Conservation (phyloP, 441 rosid genomes). For the Hura crepitans region DNA sequence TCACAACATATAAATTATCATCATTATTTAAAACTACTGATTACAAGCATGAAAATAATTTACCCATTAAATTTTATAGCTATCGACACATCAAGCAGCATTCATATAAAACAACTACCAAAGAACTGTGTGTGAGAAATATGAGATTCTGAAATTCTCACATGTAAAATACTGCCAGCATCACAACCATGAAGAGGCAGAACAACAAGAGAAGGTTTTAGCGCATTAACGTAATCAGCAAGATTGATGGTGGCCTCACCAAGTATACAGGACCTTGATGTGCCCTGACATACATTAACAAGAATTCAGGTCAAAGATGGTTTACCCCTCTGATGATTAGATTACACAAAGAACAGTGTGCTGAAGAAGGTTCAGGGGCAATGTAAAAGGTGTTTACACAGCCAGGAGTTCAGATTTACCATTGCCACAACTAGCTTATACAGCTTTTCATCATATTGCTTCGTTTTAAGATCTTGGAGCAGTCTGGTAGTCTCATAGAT, state of each 20-base stretch:
- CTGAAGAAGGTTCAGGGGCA: constrained; percentile 6
- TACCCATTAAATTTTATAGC: background rate
- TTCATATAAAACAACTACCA: background rate
- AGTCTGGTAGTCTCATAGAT: constrained; percentile 96
- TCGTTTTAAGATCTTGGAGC: constrained; percentile 81
- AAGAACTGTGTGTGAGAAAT: constrained; percentile 17
- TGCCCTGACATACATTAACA: constrained; percentile 56
- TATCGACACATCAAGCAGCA: constrained; percentile 9
- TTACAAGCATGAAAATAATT: constrained; percentile 7
- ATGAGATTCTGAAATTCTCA: constrained; percentile 45
- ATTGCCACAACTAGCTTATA: constrained; percentile 80
- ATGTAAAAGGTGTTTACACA: constrained; percentile 15
- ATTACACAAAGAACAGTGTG: constrained; percentile 4
- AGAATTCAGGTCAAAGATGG: constrained; percentile 25
- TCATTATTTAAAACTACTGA: background rate
- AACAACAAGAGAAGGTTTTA: constrained; percentile 62
- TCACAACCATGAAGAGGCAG: constrained; percentile 86
- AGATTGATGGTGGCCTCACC: constrained; percentile 94
- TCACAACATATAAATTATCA: constrained; percentile 12
- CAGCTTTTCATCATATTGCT: constrained; percentile 76
- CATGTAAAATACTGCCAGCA: constrained; percentile 87
- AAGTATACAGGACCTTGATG: constrained; percentile 83
- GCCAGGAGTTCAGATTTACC: constrained; percentile 46
- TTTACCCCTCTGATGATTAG: constrained; percentile 21
- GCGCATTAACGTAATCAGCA: constrained; percentile 89